Evolutionary conservation across 2,329 filamentous ascomycete genomes (phyloP).

Genomic region (Aspergillus fischeri): DNA sequence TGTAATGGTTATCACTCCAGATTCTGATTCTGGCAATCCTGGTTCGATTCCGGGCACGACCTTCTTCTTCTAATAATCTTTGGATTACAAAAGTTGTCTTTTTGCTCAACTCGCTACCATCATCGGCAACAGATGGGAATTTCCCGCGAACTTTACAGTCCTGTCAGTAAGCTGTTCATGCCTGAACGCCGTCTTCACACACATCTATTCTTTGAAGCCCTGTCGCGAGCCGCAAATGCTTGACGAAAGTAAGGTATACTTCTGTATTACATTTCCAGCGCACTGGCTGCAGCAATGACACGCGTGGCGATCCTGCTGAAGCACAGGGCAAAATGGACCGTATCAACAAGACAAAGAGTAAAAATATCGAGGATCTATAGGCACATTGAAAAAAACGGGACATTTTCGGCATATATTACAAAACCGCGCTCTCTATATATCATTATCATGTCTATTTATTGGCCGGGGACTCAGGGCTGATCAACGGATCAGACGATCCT

Average conservation of each 20-base stretch:
- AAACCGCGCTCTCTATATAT: conserved; percentile 14
- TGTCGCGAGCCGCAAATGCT: neutral
- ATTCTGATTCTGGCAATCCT: neutral
- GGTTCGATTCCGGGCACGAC: neutral
- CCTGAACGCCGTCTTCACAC: neutral
- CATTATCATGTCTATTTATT: conserved; percentile 44
- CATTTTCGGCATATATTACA: conserved; percentile 17
- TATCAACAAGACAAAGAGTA: neutral
- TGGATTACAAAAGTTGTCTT: neutral
- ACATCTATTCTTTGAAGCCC: neutral
- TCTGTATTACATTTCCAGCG: neutral
- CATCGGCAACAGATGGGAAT: too few relatives aligned
- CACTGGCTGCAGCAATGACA: neutral
- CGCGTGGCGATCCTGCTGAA: neutral
- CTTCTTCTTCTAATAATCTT: neutral
- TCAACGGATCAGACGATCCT: conserved; percentile 43
- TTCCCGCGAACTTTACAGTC: too few relatives aligned
- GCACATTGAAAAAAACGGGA: conserved; percentile 3
- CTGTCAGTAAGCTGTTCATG: neutral
- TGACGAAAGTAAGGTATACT: too few relatives aligned
- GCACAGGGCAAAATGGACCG: neutral
- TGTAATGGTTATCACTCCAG: neutral
- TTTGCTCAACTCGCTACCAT: neutral
- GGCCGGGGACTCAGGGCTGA: conserved; percentile 41
- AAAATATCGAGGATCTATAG: neutral